A percentile compares a stretch with the other conserved stretches of the same genome.
Evolutionary conservation across 192 early-diverging fungal genomes (phyloP).

Genomic region (Backusella australiensis): DNA sequence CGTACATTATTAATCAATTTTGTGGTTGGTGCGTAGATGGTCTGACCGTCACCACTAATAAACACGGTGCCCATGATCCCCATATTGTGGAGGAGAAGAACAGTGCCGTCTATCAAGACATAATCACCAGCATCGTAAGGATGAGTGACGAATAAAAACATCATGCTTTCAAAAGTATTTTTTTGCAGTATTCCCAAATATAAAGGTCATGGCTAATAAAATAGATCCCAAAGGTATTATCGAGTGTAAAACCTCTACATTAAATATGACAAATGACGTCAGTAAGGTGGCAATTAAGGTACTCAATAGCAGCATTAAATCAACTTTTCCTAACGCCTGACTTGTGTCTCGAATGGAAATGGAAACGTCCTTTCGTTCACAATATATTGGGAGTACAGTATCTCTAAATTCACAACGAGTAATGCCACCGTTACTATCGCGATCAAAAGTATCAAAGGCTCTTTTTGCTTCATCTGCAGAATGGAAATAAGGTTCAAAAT

Average conservation of each 20-base stretch:
- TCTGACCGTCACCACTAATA: conserved; percentile 75
- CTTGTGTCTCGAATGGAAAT: conserved; percentile 73
- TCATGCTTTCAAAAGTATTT: conserved; percentile 74
- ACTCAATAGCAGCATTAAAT: conserved; percentile 56
- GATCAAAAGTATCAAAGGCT: conserved; percentile 86
- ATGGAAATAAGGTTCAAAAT: conserved; percentile 75
- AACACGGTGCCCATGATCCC: conserved; percentile 80
- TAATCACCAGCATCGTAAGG: conserved; percentile 75
- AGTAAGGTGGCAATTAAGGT: conserved; percentile 50
- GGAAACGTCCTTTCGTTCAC: conserved; percentile 70
- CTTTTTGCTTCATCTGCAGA: conserved; percentile 65
- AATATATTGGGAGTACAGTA: conserved; percentile 73
- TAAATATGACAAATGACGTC: conserved; percentile 44
- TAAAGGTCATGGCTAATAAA: conserved; percentile 72
- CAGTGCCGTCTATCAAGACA: conserved; percentile 64
- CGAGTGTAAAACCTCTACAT: conserved; percentile 19
- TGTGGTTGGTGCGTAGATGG: conserved; percentile 74
- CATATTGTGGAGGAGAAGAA: conserved; percentile 69
- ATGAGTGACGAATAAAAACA: conserved; percentile 82
- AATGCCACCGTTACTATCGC: conserved; percentile 83
- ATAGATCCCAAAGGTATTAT: conserved; percentile 28
- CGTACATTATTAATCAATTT: conserved; percentile 74
- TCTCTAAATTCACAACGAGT: conserved; percentile 79
- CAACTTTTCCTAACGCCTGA: conserved; percentile 83
- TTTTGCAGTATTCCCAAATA: conserved; percentile 81